Evolutionary conservation across 1,284 basidiomycete genomes (phyloP).

Genomic region (Earliella scabrosa): DNA sequence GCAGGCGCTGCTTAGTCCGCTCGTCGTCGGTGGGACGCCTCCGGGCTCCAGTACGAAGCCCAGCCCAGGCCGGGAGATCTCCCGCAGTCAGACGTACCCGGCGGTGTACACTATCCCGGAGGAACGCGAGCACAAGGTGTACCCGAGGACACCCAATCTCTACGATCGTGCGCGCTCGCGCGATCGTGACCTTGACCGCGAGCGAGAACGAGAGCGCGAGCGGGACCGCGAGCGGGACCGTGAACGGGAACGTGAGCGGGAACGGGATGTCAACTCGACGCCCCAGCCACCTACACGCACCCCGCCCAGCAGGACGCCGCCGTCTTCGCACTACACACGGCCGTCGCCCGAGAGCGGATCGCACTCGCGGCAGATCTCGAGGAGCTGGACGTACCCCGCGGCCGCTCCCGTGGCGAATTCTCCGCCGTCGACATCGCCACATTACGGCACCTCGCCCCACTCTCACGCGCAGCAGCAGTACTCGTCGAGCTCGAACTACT

Average conservation of each 20-base stretch:
- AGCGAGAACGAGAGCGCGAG: not conserved
- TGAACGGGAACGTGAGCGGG: slow-evolving; percentile 6
- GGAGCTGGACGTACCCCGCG: slow-evolving; percentile 32
- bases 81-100: slow-evolving; percentile 42
- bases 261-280: slow-evolving; percentile 19
- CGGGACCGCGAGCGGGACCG: slow-evolving; percentile 4
- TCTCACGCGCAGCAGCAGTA: slow-evolving; percentile 8
- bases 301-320: slow-evolving; percentile 18
- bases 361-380: slow-evolving; percentile 21
- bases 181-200: slow-evolving; percentile 1
- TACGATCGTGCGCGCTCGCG: slow-evolving; percentile 3
- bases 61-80: slow-evolving; percentile 31
- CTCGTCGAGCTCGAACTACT: slow-evolving; percentile 10
- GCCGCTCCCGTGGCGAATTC: slow-evolving; percentile 12
- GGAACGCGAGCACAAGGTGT: slow-evolving; percentile 26
- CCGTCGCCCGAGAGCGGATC: slow-evolving; percentile 20
- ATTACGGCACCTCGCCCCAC: slow-evolving; percentile 12
- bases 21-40: slow-evolving; percentile 45
- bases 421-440: slow-evolving; percentile 17
- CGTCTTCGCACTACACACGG: slow-evolving; percentile 15
- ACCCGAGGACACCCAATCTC: slow-evolving; percentile 27
- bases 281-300: slow-evolving; percentile 21
- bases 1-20: slow-evolving; percentile 54
- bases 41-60: slow-evolving; percentile 21
- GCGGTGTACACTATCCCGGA: slow-evolving; percentile 37